Evolutionary conservation across 176 grass and related monocot species (phyloP).

Genomic region (Carex cristatella): DNA sequence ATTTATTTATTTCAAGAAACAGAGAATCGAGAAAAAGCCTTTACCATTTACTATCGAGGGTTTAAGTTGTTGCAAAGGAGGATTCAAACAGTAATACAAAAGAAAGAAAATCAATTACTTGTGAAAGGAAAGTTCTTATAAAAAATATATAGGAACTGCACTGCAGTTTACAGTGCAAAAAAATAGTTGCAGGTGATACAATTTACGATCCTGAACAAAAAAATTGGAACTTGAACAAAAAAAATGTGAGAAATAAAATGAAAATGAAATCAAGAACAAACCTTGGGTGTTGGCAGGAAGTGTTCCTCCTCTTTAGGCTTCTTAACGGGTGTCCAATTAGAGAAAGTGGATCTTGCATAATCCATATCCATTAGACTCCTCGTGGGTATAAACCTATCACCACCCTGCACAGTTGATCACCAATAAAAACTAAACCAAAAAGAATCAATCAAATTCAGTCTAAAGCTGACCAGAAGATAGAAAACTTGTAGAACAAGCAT

Average conservation of each 20-base stretch:
- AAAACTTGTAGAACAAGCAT: not conserved
- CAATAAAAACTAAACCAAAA: not conserved
- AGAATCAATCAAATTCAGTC: not conserved
- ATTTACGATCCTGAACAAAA: not conserved
- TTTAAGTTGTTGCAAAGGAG: not conserved
- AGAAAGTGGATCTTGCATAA: slow-evolving; percentile 19
- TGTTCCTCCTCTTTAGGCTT: slow-evolving; percentile 7
- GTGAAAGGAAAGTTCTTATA: not conserved
- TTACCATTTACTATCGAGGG: not conserved
- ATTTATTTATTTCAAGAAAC: not conserved
- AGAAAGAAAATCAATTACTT: not conserved
- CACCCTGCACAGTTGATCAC: slow-evolving; percentile 13
- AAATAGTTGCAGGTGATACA: not conserved
- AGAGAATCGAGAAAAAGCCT: not conserved
- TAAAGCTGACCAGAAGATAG: not conserved
- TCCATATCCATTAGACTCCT: slow-evolving; percentile 42
- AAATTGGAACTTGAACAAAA: not conserved
- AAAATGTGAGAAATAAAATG: not conserved
- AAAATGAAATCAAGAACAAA: slow-evolving; percentile 8
- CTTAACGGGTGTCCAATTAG: slow-evolving; percentile 2
- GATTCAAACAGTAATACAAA: not conserved
- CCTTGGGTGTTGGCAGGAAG: slow-evolving; percentile 12
- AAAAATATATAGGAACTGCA: not conserved
- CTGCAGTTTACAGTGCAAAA: not conserved
- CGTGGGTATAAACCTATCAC: slow-evolving; percentile 37